These are phyloP conservation scores for Neofusicoccum umdonicola DNA, from an alignment of 2,329 filamentous ascomycete genomes.

Conservation along the genomic window DNA sequence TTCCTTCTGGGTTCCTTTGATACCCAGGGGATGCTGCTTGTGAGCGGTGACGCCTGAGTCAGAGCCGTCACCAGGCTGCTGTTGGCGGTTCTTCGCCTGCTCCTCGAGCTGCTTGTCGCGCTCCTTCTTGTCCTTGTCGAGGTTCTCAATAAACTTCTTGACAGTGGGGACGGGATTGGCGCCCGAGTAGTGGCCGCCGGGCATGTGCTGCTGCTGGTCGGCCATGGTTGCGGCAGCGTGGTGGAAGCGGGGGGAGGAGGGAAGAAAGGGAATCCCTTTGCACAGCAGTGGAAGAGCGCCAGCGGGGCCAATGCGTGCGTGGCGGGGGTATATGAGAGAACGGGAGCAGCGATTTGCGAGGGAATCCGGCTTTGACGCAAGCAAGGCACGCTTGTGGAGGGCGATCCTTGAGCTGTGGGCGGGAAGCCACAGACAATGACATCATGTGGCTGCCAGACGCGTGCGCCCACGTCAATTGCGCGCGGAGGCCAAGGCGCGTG, in stretches of 20 bases:
- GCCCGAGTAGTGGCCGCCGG: conserved; percentile 74
- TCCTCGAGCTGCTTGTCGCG: conserved; percentile 71
- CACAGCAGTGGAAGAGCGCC: not conserved
- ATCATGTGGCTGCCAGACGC: conserved; percentile 15
- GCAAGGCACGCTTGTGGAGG: not conserved
- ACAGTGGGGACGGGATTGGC: conserved; percentile 84
- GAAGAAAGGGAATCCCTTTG: not conserved
- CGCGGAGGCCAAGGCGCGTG: not conserved
- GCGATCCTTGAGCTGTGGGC: not conserved
- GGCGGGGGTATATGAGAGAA: not conserved
- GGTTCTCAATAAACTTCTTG: conserved; percentile 73
- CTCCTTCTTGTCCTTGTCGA: conserved; percentile 76
- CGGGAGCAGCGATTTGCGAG: not conserved
- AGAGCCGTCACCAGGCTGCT: conserved; percentile 43
- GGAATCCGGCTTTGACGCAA: conserved; percentile 12
- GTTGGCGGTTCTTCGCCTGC: conserved; percentile 45
- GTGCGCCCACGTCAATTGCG: not conserved
- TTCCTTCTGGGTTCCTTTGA: conserved; percentile 50
- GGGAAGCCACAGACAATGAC: conserved; percentile 1
- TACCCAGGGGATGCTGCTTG: conserved; percentile 44
- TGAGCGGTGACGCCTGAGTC: conserved; percentile 31
- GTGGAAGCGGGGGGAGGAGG: not conserved
- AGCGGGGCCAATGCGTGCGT: not conserved
- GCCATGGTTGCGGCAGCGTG: not conserved
- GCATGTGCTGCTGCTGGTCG: conserved; percentile 44